Conservation (phyloP, 768 basidiomycete genomes). For the Coprinopsis cinerea region DNA sequence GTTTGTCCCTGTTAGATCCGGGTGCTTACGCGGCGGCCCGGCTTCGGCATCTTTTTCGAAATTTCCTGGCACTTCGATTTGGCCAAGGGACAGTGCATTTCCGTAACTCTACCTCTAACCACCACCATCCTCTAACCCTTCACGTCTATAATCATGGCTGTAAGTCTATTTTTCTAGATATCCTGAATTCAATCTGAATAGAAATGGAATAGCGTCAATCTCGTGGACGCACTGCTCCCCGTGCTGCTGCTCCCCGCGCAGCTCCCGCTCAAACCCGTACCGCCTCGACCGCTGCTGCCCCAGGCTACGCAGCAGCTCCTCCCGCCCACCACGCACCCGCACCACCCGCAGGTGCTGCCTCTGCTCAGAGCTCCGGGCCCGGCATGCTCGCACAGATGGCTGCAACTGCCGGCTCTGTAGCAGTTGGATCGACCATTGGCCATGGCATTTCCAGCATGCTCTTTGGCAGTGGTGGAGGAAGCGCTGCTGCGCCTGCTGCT, state of each 20-base stretch:
- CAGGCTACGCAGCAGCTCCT: constrained; percentile 35
- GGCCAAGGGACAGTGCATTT: constrained; percentile 21
- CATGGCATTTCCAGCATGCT: constrained; percentile 90
- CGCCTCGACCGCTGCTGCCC: constrained; percentile 47
- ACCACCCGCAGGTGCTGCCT: constrained; percentile 38
- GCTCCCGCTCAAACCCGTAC: constrained; percentile 41
- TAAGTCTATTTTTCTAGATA: constrained; percentile 18
- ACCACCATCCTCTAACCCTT: constrained; percentile 19
- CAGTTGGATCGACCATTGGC: constrained; percentile 80
- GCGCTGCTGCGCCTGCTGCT: constrained; percentile 41
- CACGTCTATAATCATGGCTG: constrained; percentile 29
- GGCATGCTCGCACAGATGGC: constrained; percentile 84
- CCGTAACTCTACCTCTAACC: constrained; percentile 22
- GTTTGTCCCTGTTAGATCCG: background rate
- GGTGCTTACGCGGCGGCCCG: background rate
- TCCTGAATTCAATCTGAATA: constrained; percentile 3
- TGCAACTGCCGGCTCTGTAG: constrained; percentile 86
- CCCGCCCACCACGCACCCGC: constrained; percentile 36
- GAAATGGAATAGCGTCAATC: constrained; percentile 56
- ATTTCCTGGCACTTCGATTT: constrained; percentile 24
- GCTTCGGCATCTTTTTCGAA: constrained; percentile 8
- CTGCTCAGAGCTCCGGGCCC: constrained; percentile 46
- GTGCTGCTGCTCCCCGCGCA: constrained; percentile 40
- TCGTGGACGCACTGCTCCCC: constrained; percentile 69
- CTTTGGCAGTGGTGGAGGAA: constrained; percentile 57